Base-by-base conservation (phyloP, 1,284 basidiomycete species). In the Apiotrichum gamsii region DNA sequence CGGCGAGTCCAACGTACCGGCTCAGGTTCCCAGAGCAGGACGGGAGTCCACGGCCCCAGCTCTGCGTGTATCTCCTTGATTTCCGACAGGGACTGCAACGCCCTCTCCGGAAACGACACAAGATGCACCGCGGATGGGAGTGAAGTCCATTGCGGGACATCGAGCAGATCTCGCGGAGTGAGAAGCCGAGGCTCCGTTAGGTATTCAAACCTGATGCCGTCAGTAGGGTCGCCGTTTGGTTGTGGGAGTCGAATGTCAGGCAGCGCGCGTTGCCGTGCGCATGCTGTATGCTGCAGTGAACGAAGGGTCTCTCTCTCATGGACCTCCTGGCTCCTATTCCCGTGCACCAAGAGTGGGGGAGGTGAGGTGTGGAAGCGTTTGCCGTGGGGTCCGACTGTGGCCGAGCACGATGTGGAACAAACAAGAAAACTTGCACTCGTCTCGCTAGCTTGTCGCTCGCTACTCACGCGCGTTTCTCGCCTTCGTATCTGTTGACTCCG, bases 21-120 rank as follows among this genome's bases (percentile, higher is more conserved):
- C 24, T 68, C 60, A 18, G 66, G 65, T 33, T 70, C 67, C 65
- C 67, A 70, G 1, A 68, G 43, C 8, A 69, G 39, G 3, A 44
- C 46, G 0, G 65, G 62, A 5, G 41, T 21, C 64, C 60, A 64
- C 8, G 43, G 43, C 8, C 40, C 43, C 13, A 21, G 13, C 24
- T 45, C 13, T 3, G 23, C 36, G 4, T 35, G 34, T 37, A 67
- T 33, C 11, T 45, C 38, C 13, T 43, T n/a, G 6, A 65, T 37
- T 41, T 67, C 60, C 3, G 23, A 25, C 4, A 65, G 28, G 15
- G 61, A 44, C 13, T 37, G 24, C 31, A 48, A 39, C 0, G 55
- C 49, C 3, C 66, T 54, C 13, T 48, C 52, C 5, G 54, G 56
- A 8, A 49, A 59, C 1, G 66, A 64, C 21, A 67, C 61, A 31